Evolutionary conservation across 108 stramenopile genomes (phyloP).

Genomic region (Cyclotella sp.): DNA sequence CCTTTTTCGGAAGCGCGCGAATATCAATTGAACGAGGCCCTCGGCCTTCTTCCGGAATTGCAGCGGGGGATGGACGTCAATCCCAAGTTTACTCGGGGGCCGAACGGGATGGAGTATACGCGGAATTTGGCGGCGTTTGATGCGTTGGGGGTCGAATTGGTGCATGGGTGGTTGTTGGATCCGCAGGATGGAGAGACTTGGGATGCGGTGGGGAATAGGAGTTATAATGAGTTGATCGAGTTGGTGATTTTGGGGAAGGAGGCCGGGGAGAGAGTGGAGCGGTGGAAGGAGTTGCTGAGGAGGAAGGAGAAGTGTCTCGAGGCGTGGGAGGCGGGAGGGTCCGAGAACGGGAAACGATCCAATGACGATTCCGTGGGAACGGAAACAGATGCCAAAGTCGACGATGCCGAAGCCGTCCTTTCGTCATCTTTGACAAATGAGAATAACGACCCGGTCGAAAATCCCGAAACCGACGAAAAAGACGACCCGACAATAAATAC

Average conservation of each 20-base stretch:
- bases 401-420: too few species aligned
- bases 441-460: too few species aligned
- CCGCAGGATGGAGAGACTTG: slow-evolving; percentile 64
- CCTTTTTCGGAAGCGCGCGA: too few species aligned
- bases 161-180: slow-evolving; percentile 98
- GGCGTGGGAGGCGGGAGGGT: background rate
- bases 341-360: too few species aligned
- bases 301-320: slow-evolving; percentile 4
- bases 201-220: slow-evolving; percentile 54
- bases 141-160: slow-evolving; percentile 81
- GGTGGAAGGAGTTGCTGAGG: slow-evolving; percentile 13
- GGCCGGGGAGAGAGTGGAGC: slow-evolving; percentile 46
- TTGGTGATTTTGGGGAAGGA: slow-evolving; percentile 81
- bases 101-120: slow-evolving; percentile 91
- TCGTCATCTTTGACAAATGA: too few species aligned
- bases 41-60: slow-evolving; percentile 85
- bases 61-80: slow-evolving; percentile 98
- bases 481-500: too few species aligned
- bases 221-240: slow-evolving; percentile 96
- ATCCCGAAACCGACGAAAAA: too few species aligned
- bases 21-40: slow-evolving; percentile 77
- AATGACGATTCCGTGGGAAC: too few species aligned
- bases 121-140: slow-evolving; percentile 90
- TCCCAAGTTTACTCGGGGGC: slow-evolving; percentile 85
- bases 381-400: too few species aligned